Percentiles rank a stretch among this genome's conserved stretches.
These are phyloP conservation scores for Dendrothele bispora DNA, from an alignment of 768 basidiomycete species.

Conservation along the genomic window DNA sequence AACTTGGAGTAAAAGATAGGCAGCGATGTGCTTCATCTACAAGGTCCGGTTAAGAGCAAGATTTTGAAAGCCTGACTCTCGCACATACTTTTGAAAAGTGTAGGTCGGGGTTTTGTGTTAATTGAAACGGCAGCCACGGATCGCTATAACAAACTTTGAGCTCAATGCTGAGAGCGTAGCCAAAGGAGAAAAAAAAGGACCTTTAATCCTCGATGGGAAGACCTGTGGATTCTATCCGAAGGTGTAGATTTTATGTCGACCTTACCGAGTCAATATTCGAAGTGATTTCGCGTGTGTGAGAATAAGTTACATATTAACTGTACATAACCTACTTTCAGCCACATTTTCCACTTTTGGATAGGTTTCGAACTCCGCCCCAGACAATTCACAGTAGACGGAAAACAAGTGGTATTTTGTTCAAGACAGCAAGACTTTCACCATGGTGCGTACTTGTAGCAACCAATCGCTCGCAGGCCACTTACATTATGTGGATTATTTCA, in stretches of 20 bases:
- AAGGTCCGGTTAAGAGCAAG: conserved; percentile 1
- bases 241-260: conserved; percentile 31
- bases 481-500: too few species aligned
- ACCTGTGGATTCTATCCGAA: conserved; percentile 92
- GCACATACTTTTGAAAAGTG: conserved; percentile 43
- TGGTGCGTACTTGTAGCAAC: conserved; percentile 19
- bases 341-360: too few species aligned
- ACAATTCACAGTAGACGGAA: too few species aligned
- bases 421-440: conserved; percentile 23
- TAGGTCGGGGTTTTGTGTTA: conserved; percentile 29
- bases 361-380: too few species aligned
- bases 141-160: conserved; percentile 49
- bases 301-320: not conserved
- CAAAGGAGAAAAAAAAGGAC: conserved; percentile 18
- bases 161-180: not conserved
- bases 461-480: conserved; percentile 1
- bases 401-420: too few species aligned
- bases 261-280: too few species aligned
- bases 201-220: conserved; percentile 91
- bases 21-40: conserved; percentile 91
- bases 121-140: conserved; percentile 81
- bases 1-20: conserved; percentile 94
- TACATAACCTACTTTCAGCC: too few species aligned
- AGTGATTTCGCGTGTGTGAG: too few species aligned
- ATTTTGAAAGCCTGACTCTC: not conserved